Conservation (phyloP, 441 rosid genomes). For the Cnidoscolus chayamansa region DNA sequence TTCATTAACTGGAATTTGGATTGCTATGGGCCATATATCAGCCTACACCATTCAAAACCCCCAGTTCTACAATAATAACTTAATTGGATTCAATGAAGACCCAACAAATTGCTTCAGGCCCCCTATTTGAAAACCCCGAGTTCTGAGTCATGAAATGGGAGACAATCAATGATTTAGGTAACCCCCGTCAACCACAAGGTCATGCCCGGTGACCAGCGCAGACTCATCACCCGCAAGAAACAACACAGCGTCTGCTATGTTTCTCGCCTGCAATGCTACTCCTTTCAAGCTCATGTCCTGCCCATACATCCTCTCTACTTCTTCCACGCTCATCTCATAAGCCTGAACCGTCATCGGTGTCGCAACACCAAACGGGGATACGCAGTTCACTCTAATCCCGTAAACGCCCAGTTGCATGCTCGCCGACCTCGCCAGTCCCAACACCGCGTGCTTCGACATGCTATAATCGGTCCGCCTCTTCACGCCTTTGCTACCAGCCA, state of each 20-base stretch:
- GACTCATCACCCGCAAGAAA: slow-evolving; percentile 41
- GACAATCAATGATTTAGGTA: not conserved
- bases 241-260: slow-evolving; percentile 38
- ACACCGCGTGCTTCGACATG: slow-evolving; percentile 34
- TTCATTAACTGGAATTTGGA: not conserved
- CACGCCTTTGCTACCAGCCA: slow-evolving; percentile 12
- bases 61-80: no score
- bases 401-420: slow-evolving; percentile 26
- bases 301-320: slow-evolving; percentile 17
- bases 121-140: no score
- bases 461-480: slow-evolving; percentile 5
- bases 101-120: no score
- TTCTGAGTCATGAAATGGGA: no score
- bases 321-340: slow-evolving; percentile 15
- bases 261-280: slow-evolving; percentile 15
- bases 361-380: slow-evolving; percentile 19
- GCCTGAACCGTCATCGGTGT: slow-evolving; percentile 3
- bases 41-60: not conserved
- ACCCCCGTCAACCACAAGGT: slow-evolving; percentile 40
- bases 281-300: slow-evolving; percentile 30
- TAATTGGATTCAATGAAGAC: no score
- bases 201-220: slow-evolving; percentile 34
- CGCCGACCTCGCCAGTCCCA: slow-evolving; percentile 24
- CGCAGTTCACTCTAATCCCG: slow-evolving; percentile 29
- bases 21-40: not conserved